Base-by-base conservation (phyloP, 116 monocot genomes). In the Zostera marina region DNA sequence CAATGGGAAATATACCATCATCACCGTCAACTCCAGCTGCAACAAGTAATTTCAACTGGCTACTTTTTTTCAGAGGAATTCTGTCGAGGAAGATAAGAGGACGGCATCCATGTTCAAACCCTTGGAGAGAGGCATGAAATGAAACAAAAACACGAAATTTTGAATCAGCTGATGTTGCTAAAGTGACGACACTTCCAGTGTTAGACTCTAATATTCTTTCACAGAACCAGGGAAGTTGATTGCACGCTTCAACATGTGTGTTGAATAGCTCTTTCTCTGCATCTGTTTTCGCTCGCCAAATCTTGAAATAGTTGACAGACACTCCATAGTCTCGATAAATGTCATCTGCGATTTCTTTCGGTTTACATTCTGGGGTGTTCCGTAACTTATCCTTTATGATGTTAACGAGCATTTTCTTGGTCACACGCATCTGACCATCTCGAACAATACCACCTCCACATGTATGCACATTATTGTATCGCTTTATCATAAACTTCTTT, bases 351-450 rank as follows among this genome's bases (percentile, higher is more conserved):
- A 77, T 67, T 15, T 77, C 77, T 52, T 63, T 72, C 9, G 77
- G 72, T 44, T 68, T 72, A 14, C 61, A 65, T 9, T 77, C 52
- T 8, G 77, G 77, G 20, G 52, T 58, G 23, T 59, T 64, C 22
- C 68, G 77, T 43, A 77, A 22, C 63, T 68, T 77, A 41, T 77
- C 72, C 60, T 77, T 77, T 32, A 77, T 77, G 53, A 68, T 56
- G 39, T 56, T 77, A 21, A 64, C 72, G n/a, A 77, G 54, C 72
- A 68, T 72, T 59, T 61, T 63, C 24, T 67, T 61, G 48, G 72
- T 72, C 17, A 71, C 63, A 32, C 61, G 55, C 6, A 53, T 60
- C 7, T 68, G 72, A 5, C 66, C 63, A 32, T 68, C 72, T 38
- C 44, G 54, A 20, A 63, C 54, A 44, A 17, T 41, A 11, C 61